Evolutionary conservation across 2,329 filamentous ascomycete species (phyloP).

Genomic region (Aspergillus amoenus): DNA sequence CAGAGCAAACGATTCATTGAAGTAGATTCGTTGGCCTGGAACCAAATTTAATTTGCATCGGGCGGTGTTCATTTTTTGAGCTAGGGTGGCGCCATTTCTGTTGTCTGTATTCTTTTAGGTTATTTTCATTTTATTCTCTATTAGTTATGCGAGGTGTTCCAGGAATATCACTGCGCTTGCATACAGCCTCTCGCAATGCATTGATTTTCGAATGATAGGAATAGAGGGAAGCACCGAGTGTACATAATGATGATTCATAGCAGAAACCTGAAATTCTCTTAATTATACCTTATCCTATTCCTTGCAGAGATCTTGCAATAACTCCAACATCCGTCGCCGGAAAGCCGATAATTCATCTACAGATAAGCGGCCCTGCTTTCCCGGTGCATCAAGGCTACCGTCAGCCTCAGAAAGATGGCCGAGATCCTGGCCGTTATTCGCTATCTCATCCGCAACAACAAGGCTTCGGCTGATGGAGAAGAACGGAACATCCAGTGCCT

Average conservation of each 20-base stretch:
- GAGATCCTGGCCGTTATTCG: background rate
- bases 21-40: background rate
- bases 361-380: constrained; percentile 28
- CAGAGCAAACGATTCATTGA: constrained; percentile 4
- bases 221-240: constrained; percentile 21
- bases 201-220: constrained; percentile 17
- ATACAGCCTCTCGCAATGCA: constrained; percentile 15
- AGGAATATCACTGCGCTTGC: constrained; percentile 7
- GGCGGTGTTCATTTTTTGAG: constrained; percentile 13
- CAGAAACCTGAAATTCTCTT: background rate
- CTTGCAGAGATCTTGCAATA: constrained; percentile 53
- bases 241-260: constrained; percentile 23
- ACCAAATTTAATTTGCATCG: constrained; percentile 16
- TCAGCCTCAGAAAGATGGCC: background rate
- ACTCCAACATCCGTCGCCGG: constrained; percentile 49
- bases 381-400: background rate
- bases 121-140: constrained; percentile 1
- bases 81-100: background rate
- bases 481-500: constrained; percentile 60
- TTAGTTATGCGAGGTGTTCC: background rate
- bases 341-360: constrained; percentile 44
- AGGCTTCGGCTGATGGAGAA: constrained; percentile 54
- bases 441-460: constrained; percentile 21
- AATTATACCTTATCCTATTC: constrained; percentile 23
- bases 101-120: background rate